A percentile compares a stretch with the other conserved stretches of the same genome.
phyloP scores from a whole-genome alignment of 2,329 filamentous ascomycete species.

The Fulvia fulva region DNA sequence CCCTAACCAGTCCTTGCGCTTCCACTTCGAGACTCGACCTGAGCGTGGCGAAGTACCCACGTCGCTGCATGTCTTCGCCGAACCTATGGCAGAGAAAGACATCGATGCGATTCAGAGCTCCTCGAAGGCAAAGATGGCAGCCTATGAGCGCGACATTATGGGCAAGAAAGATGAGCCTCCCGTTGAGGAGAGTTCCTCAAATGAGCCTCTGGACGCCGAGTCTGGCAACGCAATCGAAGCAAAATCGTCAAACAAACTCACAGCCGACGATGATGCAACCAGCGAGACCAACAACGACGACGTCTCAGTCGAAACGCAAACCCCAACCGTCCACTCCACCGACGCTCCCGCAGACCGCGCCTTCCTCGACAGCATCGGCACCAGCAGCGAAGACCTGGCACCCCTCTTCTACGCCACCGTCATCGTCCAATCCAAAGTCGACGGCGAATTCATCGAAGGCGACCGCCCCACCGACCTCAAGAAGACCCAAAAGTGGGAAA shows the following conservation, averaged over 20 bases:
- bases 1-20: slow-evolving; percentile 53
- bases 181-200: not conserved
- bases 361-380: slow-evolving; percentile 13
- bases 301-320: not conserved
- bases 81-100: slow-evolving; percentile 71
- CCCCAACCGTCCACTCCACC: not conserved
- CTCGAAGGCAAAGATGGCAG: slow-evolving; percentile 61
- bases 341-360: slow-evolving; percentile 7
- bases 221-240: not conserved
- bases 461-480: slow-evolving; percentile 54
- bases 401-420: slow-evolving; percentile 66
- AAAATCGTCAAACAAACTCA: not conserved
- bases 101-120: slow-evolving; percentile 70
- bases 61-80: slow-evolving; percentile 87
- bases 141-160: slow-evolving; percentile 56
- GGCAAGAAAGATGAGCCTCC: slow-evolving; percentile 19
- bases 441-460: slow-evolving; percentile 54
- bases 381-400: slow-evolving; percentile 13
- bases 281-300: slow-evolving; percentile 1
- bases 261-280: slow-evolving; percentile 1
- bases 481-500: slow-evolving; percentile 56
- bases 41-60: slow-evolving; percentile 32
- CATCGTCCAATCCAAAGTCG: slow-evolving; percentile 67
- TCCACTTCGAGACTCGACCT: slow-evolving; percentile 46
- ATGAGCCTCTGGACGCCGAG: not conserved